A percentile compares a stretch with the other conserved stretches of the same genome.
Conservation (phyloP, 2,329 filamentous ascomycete genomes). For the Ustulina deusta region DNA sequence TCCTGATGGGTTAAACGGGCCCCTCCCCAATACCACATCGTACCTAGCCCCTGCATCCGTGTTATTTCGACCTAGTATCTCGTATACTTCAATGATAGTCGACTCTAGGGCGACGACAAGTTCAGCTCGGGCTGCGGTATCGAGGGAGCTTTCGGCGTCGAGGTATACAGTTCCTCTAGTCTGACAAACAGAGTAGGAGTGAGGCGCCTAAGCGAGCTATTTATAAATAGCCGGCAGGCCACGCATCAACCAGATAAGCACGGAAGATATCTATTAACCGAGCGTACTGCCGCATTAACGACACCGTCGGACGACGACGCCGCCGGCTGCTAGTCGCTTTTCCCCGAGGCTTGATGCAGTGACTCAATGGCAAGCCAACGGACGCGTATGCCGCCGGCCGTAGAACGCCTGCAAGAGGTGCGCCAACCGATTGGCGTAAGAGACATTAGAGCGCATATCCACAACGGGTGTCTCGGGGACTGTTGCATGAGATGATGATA, state of each 20-base stretch:
- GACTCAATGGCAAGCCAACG: constrained; percentile 35
- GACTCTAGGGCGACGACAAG: constrained; percentile 11
- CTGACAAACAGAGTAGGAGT: constrained; percentile 32
- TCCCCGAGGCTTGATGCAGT: constrained; percentile 34
- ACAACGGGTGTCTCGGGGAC: constrained; percentile 40
- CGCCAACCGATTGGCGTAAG: constrained; percentile 14
- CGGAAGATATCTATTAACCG: constrained; percentile 8
- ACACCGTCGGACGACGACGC: constrained; percentile 51
- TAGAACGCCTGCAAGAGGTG: constrained; percentile 34
- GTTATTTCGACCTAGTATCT: not conserved
- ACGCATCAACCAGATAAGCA: constrained; percentile 22
- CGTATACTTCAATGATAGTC: constrained; percentile 14
- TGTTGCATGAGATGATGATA: constrained; percentile 6
- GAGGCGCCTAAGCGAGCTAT: constrained; percentile 38
- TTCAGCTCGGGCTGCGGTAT: constrained; percentile 30
- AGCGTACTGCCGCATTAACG: constrained; percentile 22
- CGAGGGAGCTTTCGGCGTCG: constrained; percentile 20
- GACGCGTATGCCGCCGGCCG: constrained; percentile 45
- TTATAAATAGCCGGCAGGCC: constrained; percentile 34
- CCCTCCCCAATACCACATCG: not conserved
- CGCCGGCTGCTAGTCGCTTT: constrained; percentile 24
- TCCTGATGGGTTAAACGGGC: not conserved
- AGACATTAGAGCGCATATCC: constrained; percentile 26
- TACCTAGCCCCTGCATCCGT: constrained; percentile 1
- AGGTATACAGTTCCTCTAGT: constrained; percentile 24